Evolutionary conservation across 805 yeast genomes (phyloP), one percentile per base, ranked within the genome.

Genomic region (Tetrapisispora pingtungensis): DNA sequence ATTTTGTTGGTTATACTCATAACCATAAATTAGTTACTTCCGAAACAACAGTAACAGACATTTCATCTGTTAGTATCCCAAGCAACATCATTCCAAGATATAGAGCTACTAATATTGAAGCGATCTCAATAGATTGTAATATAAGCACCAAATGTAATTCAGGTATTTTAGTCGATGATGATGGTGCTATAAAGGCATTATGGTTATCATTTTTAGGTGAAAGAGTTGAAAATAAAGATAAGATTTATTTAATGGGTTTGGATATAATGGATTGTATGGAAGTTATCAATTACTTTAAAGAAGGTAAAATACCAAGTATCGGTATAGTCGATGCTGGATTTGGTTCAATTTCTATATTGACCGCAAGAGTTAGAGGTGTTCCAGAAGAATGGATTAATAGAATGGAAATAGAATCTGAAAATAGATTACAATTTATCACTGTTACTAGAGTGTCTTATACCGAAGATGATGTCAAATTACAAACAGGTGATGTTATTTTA

Each of bases 161-260:
- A 3, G 97, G 96, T 53, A 74, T 87, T 3, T 63, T 89, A 36
- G 81, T 84, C 4, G 88, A 84, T 58, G 63, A 72, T 35, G 84
- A 82, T 55, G 97, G 96, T 12, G 74, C 80, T 0, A 75, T 89
- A 12, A 74, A 90, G 49, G 95, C 93, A 0, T 66, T 89, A 45
- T 89, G 96, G 96, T 62, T 88, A 49, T 74, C 90, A 1, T 87
- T 77, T 60, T 70, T 87, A 42, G 96, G 95, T 15, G 95, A 85
- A 51, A 74, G 78, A 40, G 71, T 68, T 35, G 72, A 74, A 36
- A 78, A 77, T 41, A 70, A 74, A 14, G 93, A 84, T 51, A 73
- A 78, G 22, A 71, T 77, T 48, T 81, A 80, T 61, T 68, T 78
- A 45, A 78, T 84, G 72, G 96, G 94, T 15, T 60, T 88, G 40